phyloP scores from a whole-genome alignment of 2,329 filamentous ascomycete species.

The Colletotrichum cereale region DNA sequence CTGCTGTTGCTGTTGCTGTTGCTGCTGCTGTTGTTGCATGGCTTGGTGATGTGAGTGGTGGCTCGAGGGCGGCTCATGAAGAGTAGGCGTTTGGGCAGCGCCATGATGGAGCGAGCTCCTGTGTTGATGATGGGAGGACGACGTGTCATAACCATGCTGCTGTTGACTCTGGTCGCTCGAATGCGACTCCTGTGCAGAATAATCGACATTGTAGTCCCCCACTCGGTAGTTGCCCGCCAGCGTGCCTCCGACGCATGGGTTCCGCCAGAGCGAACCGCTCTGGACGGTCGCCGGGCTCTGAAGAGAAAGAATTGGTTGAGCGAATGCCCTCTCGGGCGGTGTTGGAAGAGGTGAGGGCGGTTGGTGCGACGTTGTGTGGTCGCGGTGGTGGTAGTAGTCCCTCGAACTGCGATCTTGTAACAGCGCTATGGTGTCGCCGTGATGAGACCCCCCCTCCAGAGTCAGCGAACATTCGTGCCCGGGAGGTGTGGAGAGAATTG shows the following conservation, averaged over 20 bases:
- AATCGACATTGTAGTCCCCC: conserved; percentile 81
- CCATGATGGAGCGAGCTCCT: conserved; percentile 63
- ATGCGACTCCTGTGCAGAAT: conserved; percentile 76
- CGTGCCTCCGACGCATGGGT: conserved; percentile 79
- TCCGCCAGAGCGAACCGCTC: conserved; percentile 82
- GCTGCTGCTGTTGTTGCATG: conserved; percentile 48
- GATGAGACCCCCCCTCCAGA: conserved; percentile 41
- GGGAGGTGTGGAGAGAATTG: conserved; percentile 38
- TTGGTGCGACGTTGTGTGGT: conserved; percentile 43
- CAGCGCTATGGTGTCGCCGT: conserved; percentile 37
- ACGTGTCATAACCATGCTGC: conserved; percentile 70
- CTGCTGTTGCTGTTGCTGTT: conserved; percentile 49
- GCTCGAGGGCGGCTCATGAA: conserved; percentile 59
- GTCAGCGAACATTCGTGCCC: conserved; percentile 49
- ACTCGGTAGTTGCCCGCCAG: conserved; percentile 82
- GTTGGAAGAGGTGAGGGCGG: conserved; percentile 45
- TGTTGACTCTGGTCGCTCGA: conserved; percentile 74
- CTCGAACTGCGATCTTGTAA: conserved; percentile 34
- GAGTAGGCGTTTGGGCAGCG: conserved; percentile 54
- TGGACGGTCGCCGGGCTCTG: conserved; percentile 77
- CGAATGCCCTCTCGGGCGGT: conserved; percentile 67
- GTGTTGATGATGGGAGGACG: conserved; percentile 55
- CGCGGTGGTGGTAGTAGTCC: conserved; percentile 44
- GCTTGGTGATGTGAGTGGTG: conserved; percentile 57
- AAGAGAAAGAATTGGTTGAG: conserved; percentile 69